Evolutionary conservation across 345 rosid species (phyloP), one percentile per base, ranked within the genome.

Genomic region (Kandelia obovata): DNA sequence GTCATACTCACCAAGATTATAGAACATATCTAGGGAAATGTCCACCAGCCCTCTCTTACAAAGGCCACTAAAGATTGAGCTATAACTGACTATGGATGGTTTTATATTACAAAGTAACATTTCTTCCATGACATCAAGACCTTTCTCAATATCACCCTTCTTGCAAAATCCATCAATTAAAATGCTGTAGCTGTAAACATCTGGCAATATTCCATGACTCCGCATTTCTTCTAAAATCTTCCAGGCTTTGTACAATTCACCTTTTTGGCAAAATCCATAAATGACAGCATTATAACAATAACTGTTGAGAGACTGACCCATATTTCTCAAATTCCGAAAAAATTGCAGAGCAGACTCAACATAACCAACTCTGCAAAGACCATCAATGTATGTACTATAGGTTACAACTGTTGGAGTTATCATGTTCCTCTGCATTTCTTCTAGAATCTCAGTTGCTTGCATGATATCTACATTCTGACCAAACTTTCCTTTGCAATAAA

Each of bases 251-350:
- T 62, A 46, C 30, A 62, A 47, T 67, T 83, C 77, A 64, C 85
- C 80, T 57, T 71, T 80, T 46, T 34, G 86, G 77, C 88, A 83
- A 77, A 83, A 73, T 34, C 88, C 83, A 63, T 75, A 75, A 60
- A 87, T 83, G 65, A 87, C 63, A 20, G 84, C 83, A 80, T 87
- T 87, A 70, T 78, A 85, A 68, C 86, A 83, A 65, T 78, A 80
- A 60, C 66, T 62, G 78, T 82, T 82, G 34, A 83, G 52, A 68
- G 78, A 66, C 34, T 61, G 52, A 68, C 70, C 76, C 49, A 8
- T 60, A 32, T 9, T 53, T 68, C 67, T 78, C 71, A 77, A 69
- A 72, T 62, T 26, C 68, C 27, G 52, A 37, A 87, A 31, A 64
- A 66, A 55, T 30, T 65, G 39, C 74, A 79, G 56, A 53, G 89